phyloP scores from a whole-genome alignment of 129 eudicot species.

The Helianthus annuus region HanXRQr2.0-SUNRISE NC_035444.2:61998221-61998720 shows the following conservation, averaged over 20 bases:
- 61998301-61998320: not conserved
- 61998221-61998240: slow-evolving; percentile 14
- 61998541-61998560: slow-evolving; percentile 57
- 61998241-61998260: slow-evolving; percentile 21
- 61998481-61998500: too few species aligned
- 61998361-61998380: slow-evolving; percentile 7
- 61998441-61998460: too few species aligned
- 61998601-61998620: slow-evolving; percentile 49
- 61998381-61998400: too few species aligned
- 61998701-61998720: slow-evolving; percentile 58
- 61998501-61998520: not conserved
- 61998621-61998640: slow-evolving; percentile 52
- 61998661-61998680: slow-evolving; percentile 59
- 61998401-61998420: too few species aligned
- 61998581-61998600: slow-evolving; percentile 88
- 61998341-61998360: not conserved
- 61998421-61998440: too few species aligned
- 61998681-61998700: slow-evolving; percentile 67
- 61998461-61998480: too few species aligned
- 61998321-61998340: not conserved
- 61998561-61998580: slow-evolving; percentile 76
- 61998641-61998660: slow-evolving; percentile 60
- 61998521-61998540: slow-evolving; percentile 62
- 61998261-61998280: slow-evolving; percentile 24
- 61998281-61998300: not conserved